Conservation (phyloP, 306 rosid species). For the Cicer arietinum region DNA sequence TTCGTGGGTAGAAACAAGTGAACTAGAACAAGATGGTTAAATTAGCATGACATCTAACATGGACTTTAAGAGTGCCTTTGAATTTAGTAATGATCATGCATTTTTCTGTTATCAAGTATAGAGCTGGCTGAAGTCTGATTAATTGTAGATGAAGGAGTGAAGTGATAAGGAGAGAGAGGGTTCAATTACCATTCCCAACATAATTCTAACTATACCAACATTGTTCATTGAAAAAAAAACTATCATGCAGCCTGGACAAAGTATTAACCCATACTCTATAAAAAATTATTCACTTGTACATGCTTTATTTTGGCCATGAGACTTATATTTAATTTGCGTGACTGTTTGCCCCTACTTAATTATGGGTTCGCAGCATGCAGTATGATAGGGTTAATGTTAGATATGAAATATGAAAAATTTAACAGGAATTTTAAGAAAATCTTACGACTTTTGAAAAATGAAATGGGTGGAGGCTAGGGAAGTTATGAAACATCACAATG, state of each 20-base stretch:
- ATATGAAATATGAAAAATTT: neutral
- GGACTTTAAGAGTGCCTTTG: slow-evolving; percentile 33
- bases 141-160: neutral
- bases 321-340: slow-evolving; percentile 11
- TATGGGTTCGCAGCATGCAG: slow-evolving; percentile 19
- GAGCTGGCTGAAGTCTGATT: slow-evolving; percentile 6
- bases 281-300: neutral
- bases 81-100: slow-evolving; percentile 23
- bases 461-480: slow-evolving; percentile 17
- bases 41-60: neutral
- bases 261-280: neutral
- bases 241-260: slow-evolving; percentile 12
- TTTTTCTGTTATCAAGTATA: slow-evolving; percentile 18
- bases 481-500: slow-evolving; percentile 21
- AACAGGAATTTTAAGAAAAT: neutral
- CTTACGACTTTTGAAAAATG: slow-evolving; percentile 19
- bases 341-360: neutral
- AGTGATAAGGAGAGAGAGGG: neutral
- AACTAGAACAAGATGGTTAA: slow-evolving; percentile 13
- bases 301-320: slow-evolving; percentile 26
- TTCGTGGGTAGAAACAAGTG: slow-evolving; percentile 5
- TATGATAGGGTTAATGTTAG: slow-evolving; percentile 16
- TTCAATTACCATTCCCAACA: neutral
- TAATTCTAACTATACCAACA: neutral
- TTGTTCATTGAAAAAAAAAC: neutral